Conservation (phyloP, 2,329 filamentous ascomycete species). For the Clonostachys solani region DNA sequence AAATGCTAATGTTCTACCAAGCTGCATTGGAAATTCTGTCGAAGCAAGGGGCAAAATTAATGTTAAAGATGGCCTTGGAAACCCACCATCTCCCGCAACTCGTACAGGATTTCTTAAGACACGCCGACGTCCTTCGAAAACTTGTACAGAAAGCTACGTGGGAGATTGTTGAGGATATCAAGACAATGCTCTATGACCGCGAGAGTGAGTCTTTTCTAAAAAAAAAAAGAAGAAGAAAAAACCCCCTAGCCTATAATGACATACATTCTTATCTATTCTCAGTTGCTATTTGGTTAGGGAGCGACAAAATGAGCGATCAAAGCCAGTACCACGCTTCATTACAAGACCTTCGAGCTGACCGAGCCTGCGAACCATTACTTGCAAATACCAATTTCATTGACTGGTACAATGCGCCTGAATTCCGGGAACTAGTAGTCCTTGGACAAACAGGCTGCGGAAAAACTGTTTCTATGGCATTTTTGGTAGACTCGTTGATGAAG, state of each 20-base stretch:
- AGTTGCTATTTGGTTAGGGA: constrained; percentile 5
- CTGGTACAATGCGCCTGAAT: constrained; percentile 5
- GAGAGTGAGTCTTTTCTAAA: constrained; percentile 12
- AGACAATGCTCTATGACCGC: constrained; percentile 14
- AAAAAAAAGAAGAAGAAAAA: too few species aligned
- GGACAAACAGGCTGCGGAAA: constrained; percentile 13
- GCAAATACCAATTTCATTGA: constrained; percentile 2
- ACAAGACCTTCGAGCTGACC: constrained; percentile 4
- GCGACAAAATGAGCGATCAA: constrained; percentile 4
- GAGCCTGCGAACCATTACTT: constrained; percentile 8
- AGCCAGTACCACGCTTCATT: constrained; percentile 6
- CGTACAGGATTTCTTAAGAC: constrained; percentile 15
- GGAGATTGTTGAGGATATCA: constrained; percentile 15
- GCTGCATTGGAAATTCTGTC: constrained; percentile 14
- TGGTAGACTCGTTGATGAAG: constrained; percentile 7
- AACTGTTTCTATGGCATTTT: constrained; percentile 9
- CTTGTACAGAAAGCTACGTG: constrained; percentile 15
- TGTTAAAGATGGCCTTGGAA: constrained; percentile 14
- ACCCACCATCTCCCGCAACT: constrained; percentile 12
- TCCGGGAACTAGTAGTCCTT: constrained; percentile 7
- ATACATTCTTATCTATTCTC: neutral
- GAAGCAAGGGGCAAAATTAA: constrained; percentile 10
- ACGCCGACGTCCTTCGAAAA: constrained; percentile 13
- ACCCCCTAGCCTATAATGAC: neutral
- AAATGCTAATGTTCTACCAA: constrained; percentile 17